A percentile compares a stretch with the other conserved stretches of the same genome.
These are phyloP conservation scores for Arabis alpina DNA, from an alignment of 345 rosid genomes.

Conservation along the genomic window DNA sequence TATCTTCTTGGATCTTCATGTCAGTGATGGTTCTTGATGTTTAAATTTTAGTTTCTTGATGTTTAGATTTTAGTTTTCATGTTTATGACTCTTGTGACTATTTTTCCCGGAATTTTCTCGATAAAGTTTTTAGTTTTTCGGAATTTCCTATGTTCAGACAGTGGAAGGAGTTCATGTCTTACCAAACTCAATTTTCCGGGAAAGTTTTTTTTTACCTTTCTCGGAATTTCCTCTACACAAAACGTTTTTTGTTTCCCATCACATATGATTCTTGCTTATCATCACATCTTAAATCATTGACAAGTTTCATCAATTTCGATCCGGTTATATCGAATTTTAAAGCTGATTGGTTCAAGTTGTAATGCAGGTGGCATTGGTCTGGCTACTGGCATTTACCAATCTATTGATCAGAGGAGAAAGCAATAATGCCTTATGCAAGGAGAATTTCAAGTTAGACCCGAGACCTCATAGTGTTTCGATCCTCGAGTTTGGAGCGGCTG, in stretches of 20 bases:
- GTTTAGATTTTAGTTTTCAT: conserved; percentile 4
- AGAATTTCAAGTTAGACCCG: conserved; percentile 55
- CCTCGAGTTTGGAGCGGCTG: conserved; percentile 91
- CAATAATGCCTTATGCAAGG: conserved; percentile 53
- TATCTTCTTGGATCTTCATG: conserved; percentile 33
- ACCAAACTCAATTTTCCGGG: not conserved
- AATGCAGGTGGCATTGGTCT: conserved; percentile 72
- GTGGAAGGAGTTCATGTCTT: not conserved
- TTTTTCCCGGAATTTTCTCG: not conserved
- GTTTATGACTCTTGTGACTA: conserved; percentile 9
- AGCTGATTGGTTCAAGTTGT: conserved; percentile 20
- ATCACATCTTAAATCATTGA: not conserved
- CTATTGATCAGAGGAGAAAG: conserved; percentile 48
- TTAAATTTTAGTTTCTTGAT: conserved; percentile 1
- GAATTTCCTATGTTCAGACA: conserved; percentile 1
- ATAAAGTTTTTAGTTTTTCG: not conserved
- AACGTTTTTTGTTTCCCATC: not conserved
- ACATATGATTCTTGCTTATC: not conserved
- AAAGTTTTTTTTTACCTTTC: conserved; percentile 1
- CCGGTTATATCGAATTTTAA: not conserved
- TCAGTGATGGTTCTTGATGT: conserved; percentile 21
- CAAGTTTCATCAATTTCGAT: not conserved
- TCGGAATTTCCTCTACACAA: conserved; percentile 10
- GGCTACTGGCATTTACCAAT: conserved; percentile 80
- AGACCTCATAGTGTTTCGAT: conserved; percentile 93